Evolutionary conservation across 495 filamentous ascomycete species (phyloP).

Genomic region (Platismatia glauca): DNA sequence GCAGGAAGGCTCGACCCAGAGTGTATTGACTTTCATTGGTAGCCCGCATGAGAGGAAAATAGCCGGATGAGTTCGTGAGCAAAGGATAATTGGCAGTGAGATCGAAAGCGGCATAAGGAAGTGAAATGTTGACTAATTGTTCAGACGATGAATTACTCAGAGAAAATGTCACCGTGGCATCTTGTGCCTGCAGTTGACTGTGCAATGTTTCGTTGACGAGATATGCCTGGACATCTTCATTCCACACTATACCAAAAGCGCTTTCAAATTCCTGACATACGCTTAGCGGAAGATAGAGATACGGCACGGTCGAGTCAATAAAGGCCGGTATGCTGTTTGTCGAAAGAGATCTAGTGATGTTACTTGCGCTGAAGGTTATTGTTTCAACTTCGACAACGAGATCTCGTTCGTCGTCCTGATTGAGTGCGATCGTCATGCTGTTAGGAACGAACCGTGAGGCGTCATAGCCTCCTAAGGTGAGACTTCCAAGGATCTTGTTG

Average conservation of each 20-base stretch:
- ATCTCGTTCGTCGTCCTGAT: constrained; percentile 38
- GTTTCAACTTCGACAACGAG: constrained; percentile 39
- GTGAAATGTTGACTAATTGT: too few species aligned
- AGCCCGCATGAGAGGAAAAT: too few species aligned
- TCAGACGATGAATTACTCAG: too few species aligned
- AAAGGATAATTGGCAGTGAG: too few species aligned
- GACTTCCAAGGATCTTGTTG: constrained; percentile 38
- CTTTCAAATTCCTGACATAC: constrained; percentile 45
- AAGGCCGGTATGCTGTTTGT: constrained; percentile 31
- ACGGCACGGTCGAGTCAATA: constrained; percentile 47
- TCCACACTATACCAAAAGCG: constrained; percentile 41
- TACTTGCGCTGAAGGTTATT: constrained; percentile 39
- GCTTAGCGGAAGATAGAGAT: constrained; percentile 44
- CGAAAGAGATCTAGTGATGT: constrained; percentile 1
- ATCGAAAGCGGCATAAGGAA: too few species aligned
- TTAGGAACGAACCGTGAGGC: constrained; percentile 42
- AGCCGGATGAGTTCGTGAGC: too few species aligned
- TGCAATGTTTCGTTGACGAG: constrained; percentile 42
- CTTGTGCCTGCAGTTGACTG: constrained; percentile 28
- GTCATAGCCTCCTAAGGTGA: constrained; percentile 51
- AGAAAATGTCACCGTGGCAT: too few species aligned
- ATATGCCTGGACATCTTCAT: constrained; percentile 38
- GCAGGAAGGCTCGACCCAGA: too few species aligned
- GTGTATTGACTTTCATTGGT: too few species aligned
- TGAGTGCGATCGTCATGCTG: constrained; percentile 40